Evolutionary conservation across 352 stramenopile species (phyloP).

Genomic region (Halophytophthora polymorphica): DNA sequence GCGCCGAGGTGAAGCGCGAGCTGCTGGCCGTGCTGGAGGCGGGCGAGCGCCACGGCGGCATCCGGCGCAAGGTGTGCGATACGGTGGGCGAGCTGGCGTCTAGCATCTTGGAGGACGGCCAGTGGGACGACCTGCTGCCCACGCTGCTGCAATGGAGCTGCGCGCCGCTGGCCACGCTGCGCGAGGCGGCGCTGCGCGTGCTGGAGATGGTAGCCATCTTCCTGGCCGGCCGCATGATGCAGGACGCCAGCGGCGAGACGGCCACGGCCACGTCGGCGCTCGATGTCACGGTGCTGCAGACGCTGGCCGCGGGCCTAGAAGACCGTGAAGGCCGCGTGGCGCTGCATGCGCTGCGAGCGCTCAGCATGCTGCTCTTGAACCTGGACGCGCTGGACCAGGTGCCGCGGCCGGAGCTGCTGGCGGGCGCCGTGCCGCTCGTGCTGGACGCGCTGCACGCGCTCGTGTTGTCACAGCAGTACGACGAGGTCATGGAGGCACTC

Average conservation of each 20-base stretch:
- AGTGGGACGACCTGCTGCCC: slow-evolving; percentile 74
- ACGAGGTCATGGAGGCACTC: slow-evolving; percentile 74
- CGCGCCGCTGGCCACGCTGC: slow-evolving; percentile 42
- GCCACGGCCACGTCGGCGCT: slow-evolving; percentile 19
- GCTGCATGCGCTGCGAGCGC: slow-evolving; percentile 64
- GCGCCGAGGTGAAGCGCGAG: slow-evolving; percentile 48
- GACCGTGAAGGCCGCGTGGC: slow-evolving; percentile 62
- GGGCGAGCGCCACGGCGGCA: slow-evolving; percentile 64
- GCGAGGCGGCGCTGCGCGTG: slow-evolving; percentile 69
- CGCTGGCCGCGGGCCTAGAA: slow-evolving; percentile 44
- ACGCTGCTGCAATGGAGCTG: slow-evolving; percentile 65
- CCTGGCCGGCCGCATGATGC: slow-evolving; percentile 49
- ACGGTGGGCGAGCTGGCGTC: slow-evolving; percentile 79
- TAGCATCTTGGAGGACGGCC: slow-evolving; percentile 74
- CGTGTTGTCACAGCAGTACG: slow-evolving; percentile 48
- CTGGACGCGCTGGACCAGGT: slow-evolving; percentile 60
- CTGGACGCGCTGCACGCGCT: slow-evolving; percentile 52
- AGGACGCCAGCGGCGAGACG: slow-evolving; percentile 26
- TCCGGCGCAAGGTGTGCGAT: slow-evolving; percentile 81
- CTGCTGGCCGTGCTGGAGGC: slow-evolving; percentile 58
- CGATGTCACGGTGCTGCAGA: slow-evolving; percentile 51
- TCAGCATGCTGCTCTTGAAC: slow-evolving; percentile 75
- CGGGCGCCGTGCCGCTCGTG: slow-evolving; percentile 46
- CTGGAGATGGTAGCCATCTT: slow-evolving; percentile 83
- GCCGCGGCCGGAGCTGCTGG: slow-evolving; percentile 49